Evolutionary conservation across 495 filamentous ascomycete species (phyloP), one percentile per base, ranked within the genome.

Genomic region (Acidiella bohemica): DNA sequence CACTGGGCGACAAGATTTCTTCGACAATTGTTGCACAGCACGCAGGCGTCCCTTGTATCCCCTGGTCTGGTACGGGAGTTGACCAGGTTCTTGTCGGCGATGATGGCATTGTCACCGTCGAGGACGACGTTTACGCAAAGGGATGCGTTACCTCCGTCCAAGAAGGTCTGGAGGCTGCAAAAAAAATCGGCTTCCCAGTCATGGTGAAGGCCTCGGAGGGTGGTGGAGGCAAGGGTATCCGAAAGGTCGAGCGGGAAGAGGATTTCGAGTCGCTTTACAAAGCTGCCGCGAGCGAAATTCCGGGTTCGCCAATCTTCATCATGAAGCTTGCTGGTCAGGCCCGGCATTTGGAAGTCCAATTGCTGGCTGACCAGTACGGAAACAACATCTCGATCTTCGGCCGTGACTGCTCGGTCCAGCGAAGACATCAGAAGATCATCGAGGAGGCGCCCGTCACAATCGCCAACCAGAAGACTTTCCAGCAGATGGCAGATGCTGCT

Each of bases 191-290:
- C 33, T 96, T 96, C 65, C 90, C 90, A 9, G 81, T 99, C 61
- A 99, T 99, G 90, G 80, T 99, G 54, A 99, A 99, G 67, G 90
- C 90, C 14, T 96, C 90, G n/a, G 90, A 99, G 69, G 90, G 90
- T 67, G 90, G 90, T 65, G 90, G 90, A 65, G 90, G 90, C 57
- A 99, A 99, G 71, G 90, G 90, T 74, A 99, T 99, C 58, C 82
- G 90, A 53, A 96, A 95, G 66, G 92, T 87, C 42, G 74, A 93
- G 36, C 70, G 62, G 20, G 86, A 94, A 56, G 82, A 87, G 38
- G 73, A 80, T 29, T 99, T 99, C 56, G 66, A 72, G 46, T 62
- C 65, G 47, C 66, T 95, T 32, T 99, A 96, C 68, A 86, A 87
- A 52, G 92, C 90, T 21, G 90, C 92, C 21, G 85, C 88, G 1